These are phyloP conservation scores for Syzygium aromaticum DNA, from an alignment of 345 rosid species.

Conservation along the genomic window DNA sequence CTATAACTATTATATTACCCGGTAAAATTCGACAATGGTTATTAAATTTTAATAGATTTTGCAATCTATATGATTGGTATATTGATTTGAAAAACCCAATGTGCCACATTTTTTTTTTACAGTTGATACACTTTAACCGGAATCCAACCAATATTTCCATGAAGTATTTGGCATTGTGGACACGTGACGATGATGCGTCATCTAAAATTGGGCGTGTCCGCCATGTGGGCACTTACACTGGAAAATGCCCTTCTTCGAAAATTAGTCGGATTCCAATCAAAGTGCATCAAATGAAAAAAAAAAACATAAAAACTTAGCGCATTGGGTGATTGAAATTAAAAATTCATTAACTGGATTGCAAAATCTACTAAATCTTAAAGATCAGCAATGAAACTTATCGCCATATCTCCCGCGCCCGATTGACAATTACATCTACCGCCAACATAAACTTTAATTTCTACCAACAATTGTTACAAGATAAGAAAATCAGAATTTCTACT, in stretches of 20 bases:
- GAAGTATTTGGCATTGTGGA: background rate
- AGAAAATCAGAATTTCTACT: background rate
- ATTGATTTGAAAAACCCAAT: background rate
- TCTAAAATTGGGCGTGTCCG: background rate
- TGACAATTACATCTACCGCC: background rate
- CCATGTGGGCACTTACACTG: background rate
- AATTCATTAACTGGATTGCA: background rate
- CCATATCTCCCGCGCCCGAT: background rate
- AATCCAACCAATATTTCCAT: background rate
- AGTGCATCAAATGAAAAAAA: background rate
- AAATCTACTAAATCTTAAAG: background rate
- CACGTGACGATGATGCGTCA: background rate
- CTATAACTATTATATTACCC: background rate
- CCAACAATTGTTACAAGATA: background rate
- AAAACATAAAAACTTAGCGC: background rate
- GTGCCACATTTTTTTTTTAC: background rate
- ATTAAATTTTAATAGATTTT: no score
- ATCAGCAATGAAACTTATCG: no score
- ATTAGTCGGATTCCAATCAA: background rate
- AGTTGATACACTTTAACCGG: background rate
- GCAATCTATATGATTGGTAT: background rate
- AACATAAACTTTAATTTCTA: background rate
- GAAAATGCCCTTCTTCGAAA: background rate
- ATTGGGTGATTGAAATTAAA: background rate
- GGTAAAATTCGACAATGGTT: background rate